A percentile compares a stretch with the other conserved stretches of the same genome.
These are phyloP conservation scores for Aureobasidium leucospermi DNA, from an alignment of 2,329 filamentous ascomycete genomes.

Conservation along the genomic window DNA sequence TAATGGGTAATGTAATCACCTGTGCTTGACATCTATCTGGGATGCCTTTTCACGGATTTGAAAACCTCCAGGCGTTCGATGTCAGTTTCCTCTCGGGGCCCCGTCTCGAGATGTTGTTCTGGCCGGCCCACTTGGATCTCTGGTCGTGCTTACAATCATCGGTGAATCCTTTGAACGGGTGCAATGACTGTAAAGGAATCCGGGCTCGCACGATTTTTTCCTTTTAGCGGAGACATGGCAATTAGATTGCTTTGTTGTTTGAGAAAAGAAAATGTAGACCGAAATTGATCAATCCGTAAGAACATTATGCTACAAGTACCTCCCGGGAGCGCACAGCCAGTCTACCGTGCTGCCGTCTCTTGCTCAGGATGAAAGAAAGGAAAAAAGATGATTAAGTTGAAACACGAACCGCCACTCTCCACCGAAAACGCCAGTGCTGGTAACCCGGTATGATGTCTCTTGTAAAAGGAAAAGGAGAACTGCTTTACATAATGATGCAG, in stretches of 20 bases:
- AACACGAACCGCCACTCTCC: constrained; percentile 5
- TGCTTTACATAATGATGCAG: constrained; percentile 81
- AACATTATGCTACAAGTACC: constrained; percentile 13
- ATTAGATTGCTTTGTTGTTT: background rate
- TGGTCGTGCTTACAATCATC: background rate
- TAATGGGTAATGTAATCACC: background rate
- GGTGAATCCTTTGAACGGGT: background rate
- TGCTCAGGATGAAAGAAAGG: background rate
- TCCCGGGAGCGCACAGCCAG: background rate
- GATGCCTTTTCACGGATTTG: background rate
- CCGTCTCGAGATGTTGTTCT: background rate
- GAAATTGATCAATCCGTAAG: constrained; percentile 3
- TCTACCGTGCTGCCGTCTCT: constrained; percentile 6
- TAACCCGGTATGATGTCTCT: constrained; percentile 11
- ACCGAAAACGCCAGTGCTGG: constrained; percentile 16
- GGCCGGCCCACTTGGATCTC: background rate
- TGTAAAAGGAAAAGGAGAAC: background rate
- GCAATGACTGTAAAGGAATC: background rate
- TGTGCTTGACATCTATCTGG: background rate
- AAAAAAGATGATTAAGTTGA: constrained; percentile 10
- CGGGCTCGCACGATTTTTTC: background rate
- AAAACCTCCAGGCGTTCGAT: background rate
- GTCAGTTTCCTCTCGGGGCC: background rate
- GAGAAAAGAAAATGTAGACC: background rate
- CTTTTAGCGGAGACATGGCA: background rate